Percentiles rank a stretch among this genome's conserved stretches.
Conservation (phyloP, 2,329 filamentous ascomycete species). For the Neopestalotiopsis sp. region DNA sequence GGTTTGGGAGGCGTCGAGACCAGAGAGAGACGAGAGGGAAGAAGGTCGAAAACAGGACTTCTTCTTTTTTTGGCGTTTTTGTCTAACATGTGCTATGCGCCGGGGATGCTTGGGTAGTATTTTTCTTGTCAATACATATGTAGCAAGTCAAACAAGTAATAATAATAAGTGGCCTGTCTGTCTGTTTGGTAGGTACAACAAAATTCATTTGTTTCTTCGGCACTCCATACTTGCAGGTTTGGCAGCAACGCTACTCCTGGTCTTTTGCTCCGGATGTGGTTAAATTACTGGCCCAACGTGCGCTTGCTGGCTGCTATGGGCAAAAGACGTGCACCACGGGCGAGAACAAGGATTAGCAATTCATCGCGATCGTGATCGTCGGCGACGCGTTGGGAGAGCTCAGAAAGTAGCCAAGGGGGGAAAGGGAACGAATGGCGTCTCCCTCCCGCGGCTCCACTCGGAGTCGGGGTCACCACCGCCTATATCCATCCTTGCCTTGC, state of each 20-base stretch:
- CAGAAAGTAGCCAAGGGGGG: not conserved
- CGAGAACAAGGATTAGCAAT: constrained; percentile 11
- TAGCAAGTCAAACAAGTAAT: not conserved
- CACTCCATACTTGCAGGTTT: not conserved
- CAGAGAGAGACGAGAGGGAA: not conserved
- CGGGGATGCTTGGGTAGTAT: constrained; percentile 11
- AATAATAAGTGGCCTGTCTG: too few species aligned
- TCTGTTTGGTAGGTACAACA: not conserved
- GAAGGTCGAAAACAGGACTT: not conserved
- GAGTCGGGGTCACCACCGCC: not conserved
- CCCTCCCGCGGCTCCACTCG: not conserved
- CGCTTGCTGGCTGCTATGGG: not conserved
- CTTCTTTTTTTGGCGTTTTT: not conserved
- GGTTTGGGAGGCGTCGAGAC: not conserved
- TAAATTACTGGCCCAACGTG: constrained; percentile 18
- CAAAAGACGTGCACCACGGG: constrained; percentile 9
- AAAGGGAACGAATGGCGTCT: not conserved
- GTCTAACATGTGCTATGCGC: not conserved
- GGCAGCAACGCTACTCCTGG: not conserved
- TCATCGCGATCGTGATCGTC: constrained; percentile 10
- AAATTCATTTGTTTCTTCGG: not conserved
- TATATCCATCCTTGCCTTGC: not conserved
- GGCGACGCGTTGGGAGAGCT: constrained; percentile 11
- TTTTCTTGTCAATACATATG: not conserved
- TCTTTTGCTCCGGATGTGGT: not conserved